Evolutionary conservation across 1,139 yeast genomes (phyloP).

Genomic region (Yamadazyma conglobata): DNA sequence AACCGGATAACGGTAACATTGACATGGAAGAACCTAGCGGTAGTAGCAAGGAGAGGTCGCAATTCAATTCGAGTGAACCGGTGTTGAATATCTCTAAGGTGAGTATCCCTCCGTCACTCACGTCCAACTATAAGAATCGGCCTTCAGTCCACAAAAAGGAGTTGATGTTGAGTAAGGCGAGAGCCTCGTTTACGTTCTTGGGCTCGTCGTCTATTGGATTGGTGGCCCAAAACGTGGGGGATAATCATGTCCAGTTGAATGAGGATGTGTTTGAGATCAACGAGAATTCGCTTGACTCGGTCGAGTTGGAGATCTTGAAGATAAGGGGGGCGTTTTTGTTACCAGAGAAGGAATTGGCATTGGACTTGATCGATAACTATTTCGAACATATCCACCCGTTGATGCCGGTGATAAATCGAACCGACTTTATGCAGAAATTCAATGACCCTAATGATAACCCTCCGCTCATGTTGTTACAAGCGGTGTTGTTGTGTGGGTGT

Average conservation of each 20-base stretch:
- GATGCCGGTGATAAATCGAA: slow-evolving; percentile 68
- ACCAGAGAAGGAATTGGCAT: slow-evolving; percentile 61
- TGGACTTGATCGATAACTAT: slow-evolving; percentile 58
- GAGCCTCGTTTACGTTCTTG: slow-evolving; percentile 37
- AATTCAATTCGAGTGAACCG: slow-evolving; percentile 27
- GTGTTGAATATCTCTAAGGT: slow-evolving; percentile 43
- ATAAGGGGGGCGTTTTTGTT: slow-evolving; percentile 69
- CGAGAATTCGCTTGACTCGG: slow-evolving; percentile 52
- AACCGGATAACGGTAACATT: slow-evolving; percentile 3
- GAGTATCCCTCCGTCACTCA: slow-evolving; percentile 43
- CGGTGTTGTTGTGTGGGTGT: slow-evolving; percentile 68
- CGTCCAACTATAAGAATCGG: slow-evolving; percentile 39
- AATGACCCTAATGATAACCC: slow-evolving; percentile 64
- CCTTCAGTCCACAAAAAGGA: slow-evolving; percentile 41
- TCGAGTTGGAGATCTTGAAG: slow-evolving; percentile 65
- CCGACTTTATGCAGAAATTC: slow-evolving; percentile 55
- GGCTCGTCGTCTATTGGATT: slow-evolving; percentile 40
- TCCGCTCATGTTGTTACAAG: slow-evolving; percentile 63
- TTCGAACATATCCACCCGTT: slow-evolving; percentile 68
- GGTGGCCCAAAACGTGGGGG: slow-evolving; percentile 43
- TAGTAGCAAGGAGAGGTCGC: slow-evolving; percentile 5
- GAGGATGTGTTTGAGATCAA: slow-evolving; percentile 38
- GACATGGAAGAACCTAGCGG: slow-evolving; percentile 1
- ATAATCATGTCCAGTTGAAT: slow-evolving; percentile 41
- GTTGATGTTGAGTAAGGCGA: slow-evolving; percentile 25